phyloP scores from a whole-genome alignment of 176 grass and related monocot species.

The Calamus simplicifolius region DNA sequence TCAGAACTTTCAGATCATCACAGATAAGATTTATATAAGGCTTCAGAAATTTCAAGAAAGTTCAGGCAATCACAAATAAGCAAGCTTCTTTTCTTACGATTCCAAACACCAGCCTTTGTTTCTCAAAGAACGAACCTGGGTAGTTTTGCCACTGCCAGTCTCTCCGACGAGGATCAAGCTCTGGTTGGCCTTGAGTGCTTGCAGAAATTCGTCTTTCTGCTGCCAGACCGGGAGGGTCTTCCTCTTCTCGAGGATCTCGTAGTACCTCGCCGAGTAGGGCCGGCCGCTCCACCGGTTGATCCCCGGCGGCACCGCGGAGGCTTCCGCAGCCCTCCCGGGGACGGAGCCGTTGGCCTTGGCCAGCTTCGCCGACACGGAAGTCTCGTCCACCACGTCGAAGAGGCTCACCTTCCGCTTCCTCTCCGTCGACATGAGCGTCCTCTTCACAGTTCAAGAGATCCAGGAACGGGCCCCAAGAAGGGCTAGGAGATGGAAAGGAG shows the following conservation, averaged over 20 bases:
- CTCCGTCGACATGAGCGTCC: constrained; percentile 53
- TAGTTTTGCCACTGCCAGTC: constrained; percentile 98
- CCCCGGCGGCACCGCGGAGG: constrained; percentile 3
- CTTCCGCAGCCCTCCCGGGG: constrained; percentile 22
- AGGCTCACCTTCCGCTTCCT: constrained; percentile 98
- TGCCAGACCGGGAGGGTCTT: constrained; percentile 88
- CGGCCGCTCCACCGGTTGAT: constrained; percentile 80
- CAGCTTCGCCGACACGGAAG: constrained; percentile 60
- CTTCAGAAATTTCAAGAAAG: too few species aligned
- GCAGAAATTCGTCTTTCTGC: constrained; percentile 88
- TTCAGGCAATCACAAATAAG: too few species aligned
- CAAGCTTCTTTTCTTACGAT: too few species aligned
- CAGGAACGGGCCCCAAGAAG: too few species aligned
- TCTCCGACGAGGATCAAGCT: constrained; percentile 88
- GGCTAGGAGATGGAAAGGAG: too few species aligned
- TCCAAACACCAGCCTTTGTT: too few species aligned
- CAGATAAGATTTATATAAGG: too few species aligned
- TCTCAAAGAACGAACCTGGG: constrained; percentile 44
- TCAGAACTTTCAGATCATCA: too few species aligned
- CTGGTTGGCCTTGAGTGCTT: constrained; percentile 58
- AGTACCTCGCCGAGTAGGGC: constrained; percentile 59
- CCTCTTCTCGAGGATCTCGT: constrained; percentile 88
- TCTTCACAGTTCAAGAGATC: too few species aligned
- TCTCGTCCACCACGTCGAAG: constrained; percentile 83
- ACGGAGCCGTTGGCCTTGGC: constrained; percentile 14